Conservation (phyloP, 2,329 filamentous ascomycete species). For the Fusarium secorum region DNA sequence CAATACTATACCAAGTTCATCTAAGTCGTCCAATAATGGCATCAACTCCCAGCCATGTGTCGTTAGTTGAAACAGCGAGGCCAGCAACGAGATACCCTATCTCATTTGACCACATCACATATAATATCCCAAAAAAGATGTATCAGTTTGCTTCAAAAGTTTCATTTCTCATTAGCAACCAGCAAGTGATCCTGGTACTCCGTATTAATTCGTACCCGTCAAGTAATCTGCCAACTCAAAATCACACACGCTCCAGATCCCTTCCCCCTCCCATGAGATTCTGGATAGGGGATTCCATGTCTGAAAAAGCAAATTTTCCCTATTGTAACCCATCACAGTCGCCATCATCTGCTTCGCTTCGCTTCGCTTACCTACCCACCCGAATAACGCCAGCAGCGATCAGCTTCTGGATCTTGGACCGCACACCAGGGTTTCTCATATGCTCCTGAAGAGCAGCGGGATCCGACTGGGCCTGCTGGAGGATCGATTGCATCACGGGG, state of each 20-base stretch:
- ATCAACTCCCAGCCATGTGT: not conserved
- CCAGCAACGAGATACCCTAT: not conserved
- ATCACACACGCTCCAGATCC: slow-evolving; percentile 34
- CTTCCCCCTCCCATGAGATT: slow-evolving; percentile 9
- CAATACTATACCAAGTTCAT: not conserved
- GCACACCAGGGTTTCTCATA: slow-evolving; percentile 90
- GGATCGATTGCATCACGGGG: slow-evolving; percentile 95
- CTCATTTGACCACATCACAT: not conserved
- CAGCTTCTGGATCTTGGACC: slow-evolving; percentile 91
- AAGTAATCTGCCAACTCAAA: slow-evolving; percentile 34
- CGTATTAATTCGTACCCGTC: slow-evolving; percentile 43
- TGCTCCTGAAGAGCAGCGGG: slow-evolving; percentile 94
- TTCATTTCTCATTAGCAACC: slow-evolving; percentile 45
- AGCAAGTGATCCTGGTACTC: slow-evolving; percentile 33
- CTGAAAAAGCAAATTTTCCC: slow-evolving; percentile 24
- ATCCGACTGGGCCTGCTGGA: slow-evolving; percentile 95
- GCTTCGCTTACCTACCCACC: slow-evolving; percentile 60
- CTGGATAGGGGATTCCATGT: slow-evolving; percentile 22
- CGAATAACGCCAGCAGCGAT: slow-evolving; percentile 92
- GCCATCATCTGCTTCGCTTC: slow-evolving; percentile 19
- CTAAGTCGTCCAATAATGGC: not conserved
- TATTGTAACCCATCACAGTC: slow-evolving; percentile 13
- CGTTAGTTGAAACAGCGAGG: slow-evolving; percentile 5
- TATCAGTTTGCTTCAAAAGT: slow-evolving; percentile 32
- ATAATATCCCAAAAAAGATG: not conserved